These are phyloP conservation scores for Albophoma yamanashiensis DNA, from an alignment of 2,329 filamentous ascomycete species.

Conservation along the genomic window DNA sequence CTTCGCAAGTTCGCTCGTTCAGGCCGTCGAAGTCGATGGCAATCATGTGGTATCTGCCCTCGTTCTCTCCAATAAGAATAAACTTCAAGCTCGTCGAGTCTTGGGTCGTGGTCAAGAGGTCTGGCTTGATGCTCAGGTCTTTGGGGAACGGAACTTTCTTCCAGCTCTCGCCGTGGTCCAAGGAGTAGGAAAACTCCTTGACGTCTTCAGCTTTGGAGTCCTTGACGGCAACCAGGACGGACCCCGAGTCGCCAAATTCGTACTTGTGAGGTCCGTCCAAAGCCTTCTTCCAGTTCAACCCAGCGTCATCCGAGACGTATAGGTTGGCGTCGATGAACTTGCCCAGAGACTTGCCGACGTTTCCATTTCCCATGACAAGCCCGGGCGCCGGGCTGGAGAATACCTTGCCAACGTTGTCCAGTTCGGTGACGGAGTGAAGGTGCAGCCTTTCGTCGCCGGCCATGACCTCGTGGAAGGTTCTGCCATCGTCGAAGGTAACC, in stretches of 20 bases:
- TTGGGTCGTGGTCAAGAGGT: constrained; percentile 73
- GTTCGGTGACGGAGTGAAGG: constrained; percentile 82
- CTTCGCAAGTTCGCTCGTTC: constrained; percentile 67
- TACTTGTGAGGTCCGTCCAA: constrained; percentile 83
- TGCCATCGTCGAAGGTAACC: constrained; percentile 93
- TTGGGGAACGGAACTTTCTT: constrained; percentile 56
- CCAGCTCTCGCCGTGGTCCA: constrained; percentile 87
- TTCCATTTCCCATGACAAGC: constrained; percentile 87
- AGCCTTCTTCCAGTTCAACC: constrained; percentile 68
- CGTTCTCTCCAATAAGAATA: constrained; percentile 57
- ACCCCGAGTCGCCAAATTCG: constrained; percentile 90
- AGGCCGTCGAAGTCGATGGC: constrained; percentile 76
- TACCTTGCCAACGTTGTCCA: constrained; percentile 71
- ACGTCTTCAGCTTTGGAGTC: constrained; percentile 57
- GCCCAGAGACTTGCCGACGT: constrained; percentile 66
- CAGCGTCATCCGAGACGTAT: constrained; percentile 85
- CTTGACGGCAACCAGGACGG: constrained; percentile 71
- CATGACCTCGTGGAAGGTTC: constrained; percentile 69
- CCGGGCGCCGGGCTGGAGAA: constrained; percentile 93
- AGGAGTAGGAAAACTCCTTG: constrained; percentile 58
- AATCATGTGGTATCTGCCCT: constrained; percentile 52
- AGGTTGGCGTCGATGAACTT: constrained; percentile 65
- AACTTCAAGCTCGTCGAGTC: constrained; percentile 94
- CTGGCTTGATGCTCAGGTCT: constrained; percentile 56
- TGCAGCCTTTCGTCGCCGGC: constrained; percentile 62